phyloP scores from a whole-genome alignment of 345 rosid species.

The Aquilaria malaccensis region DNA sequence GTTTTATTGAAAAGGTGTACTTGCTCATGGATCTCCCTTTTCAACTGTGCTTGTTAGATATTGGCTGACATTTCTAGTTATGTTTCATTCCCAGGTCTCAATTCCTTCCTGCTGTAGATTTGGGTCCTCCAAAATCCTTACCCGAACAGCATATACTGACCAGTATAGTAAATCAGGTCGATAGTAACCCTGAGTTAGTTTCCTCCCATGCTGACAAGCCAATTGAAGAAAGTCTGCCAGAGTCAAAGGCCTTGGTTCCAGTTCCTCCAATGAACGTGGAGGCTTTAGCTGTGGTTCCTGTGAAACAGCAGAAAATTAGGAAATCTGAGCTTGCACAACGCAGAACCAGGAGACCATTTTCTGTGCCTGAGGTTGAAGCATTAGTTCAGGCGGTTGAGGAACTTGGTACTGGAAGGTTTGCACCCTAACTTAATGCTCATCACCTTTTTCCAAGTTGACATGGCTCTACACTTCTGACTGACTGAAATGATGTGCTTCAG shows the following conservation, averaged over 20 bases:
- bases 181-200: constrained; percentile 34
- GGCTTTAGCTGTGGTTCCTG: constrained; percentile 58
- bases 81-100: constrained; percentile 40
- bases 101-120: constrained; percentile 30
- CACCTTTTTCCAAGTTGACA: background rate
- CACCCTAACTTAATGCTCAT: background rate
- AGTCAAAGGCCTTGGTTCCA: constrained; percentile 59
- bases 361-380: constrained; percentile 94
- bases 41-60: background rate
- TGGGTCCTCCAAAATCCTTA: constrained; percentile 23
- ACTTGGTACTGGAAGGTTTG: constrained; percentile 92
- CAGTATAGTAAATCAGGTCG: constrained; percentile 23
- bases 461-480: background rate
- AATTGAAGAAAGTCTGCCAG: constrained; percentile 31
- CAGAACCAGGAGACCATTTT: constrained; percentile 94
- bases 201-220: constrained; percentile 33
- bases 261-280: constrained; percentile 36
- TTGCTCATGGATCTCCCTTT: background rate
- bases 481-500: constrained; percentile 26
- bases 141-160: constrained; percentile 26
- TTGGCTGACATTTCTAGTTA: background rate
- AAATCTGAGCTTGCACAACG: constrained; percentile 82
- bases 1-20: background rate
- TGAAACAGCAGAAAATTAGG: constrained; percentile 48
- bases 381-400: constrained; percentile 86